Conservation (phyloP, 768 basidiomycete genomes). For the Russula sp. region DNA sequence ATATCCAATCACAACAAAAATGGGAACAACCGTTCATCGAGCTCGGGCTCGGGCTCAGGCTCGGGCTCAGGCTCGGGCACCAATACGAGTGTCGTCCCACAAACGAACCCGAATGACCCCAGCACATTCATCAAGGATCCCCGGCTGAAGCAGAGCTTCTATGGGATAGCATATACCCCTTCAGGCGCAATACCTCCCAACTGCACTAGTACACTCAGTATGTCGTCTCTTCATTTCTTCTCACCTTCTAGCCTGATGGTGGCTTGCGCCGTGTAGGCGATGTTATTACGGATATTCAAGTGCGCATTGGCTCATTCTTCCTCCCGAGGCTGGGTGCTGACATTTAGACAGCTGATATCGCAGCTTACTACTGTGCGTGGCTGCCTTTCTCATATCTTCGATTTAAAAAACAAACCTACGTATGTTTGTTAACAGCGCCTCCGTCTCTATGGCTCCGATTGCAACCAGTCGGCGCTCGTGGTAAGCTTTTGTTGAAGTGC, state of each 20-base stretch:
- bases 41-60: background rate
- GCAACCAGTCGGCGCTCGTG: constrained; percentile 76
- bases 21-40: constrained; percentile 30
- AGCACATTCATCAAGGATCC: constrained; percentile 71
- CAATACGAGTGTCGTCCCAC: constrained; percentile 33
- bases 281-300: constrained; percentile 72
- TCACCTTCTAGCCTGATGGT: constrained; percentile 7
- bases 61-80: background rate
- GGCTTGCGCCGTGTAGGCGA: constrained; percentile 38
- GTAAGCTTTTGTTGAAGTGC: constrained; percentile 39
- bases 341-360: constrained; percentile 58
- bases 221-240: constrained; percentile 26
- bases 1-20: constrained; percentile 42
- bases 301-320: constrained; percentile 33
- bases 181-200: constrained; percentile 64
- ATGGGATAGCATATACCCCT: constrained; percentile 86
- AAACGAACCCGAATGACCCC: constrained; percentile 62
- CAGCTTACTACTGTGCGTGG: constrained; percentile 64
- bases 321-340: background rate
- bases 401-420: background rate
- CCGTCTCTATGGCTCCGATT: constrained; percentile 85
- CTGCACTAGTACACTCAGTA: constrained; percentile 54
- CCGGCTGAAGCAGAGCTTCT: constrained; percentile 70
- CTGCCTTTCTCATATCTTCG: background rate
- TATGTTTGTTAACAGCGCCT: constrained; percentile 45